Conservation (phyloP, 352 stramenopile species). For the Discostella stelligera region DNA sequence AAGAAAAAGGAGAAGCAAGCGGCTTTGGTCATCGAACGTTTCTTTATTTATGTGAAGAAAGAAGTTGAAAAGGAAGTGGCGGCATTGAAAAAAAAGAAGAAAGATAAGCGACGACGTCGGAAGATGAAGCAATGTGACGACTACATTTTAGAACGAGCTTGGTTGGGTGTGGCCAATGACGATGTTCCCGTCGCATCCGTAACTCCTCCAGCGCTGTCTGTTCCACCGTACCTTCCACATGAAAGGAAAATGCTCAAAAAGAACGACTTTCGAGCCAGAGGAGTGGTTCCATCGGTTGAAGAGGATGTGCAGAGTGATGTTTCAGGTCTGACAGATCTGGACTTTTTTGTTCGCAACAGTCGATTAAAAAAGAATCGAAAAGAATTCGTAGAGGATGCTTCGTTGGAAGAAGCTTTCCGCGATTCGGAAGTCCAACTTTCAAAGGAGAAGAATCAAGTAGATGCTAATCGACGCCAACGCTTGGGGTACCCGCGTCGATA, state of each 20-base stretch:
- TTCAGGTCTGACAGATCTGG: slow-evolving; percentile 42
- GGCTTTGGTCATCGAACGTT: slow-evolving; percentile 55
- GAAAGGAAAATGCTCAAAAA: slow-evolving; percentile 21
- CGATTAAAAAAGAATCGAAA: slow-evolving; percentile 27
- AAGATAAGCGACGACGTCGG: slow-evolving; percentile 33
- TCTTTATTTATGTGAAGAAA: slow-evolving; percentile 60
- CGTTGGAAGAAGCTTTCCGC: slow-evolving; percentile 46
- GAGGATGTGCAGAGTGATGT: slow-evolving; percentile 49
- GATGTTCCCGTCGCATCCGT: slow-evolving; percentile 18
- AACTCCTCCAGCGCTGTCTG: slow-evolving; percentile 14
- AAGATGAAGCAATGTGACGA: slow-evolving; percentile 59
- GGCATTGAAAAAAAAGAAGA: slow-evolving; percentile 64
- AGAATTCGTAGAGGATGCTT: slow-evolving; percentile 43
- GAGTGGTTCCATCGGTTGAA: slow-evolving; percentile 36
- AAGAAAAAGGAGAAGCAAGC: slow-evolving; percentile 39
- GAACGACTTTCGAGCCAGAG: slow-evolving; percentile 17
- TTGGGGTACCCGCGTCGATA: neutral
- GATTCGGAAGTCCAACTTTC: slow-evolving; percentile 35
- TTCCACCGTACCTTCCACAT: neutral
- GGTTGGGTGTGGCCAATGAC: slow-evolving; percentile 61
- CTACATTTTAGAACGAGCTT: slow-evolving; percentile 66
- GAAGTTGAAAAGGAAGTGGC: slow-evolving; percentile 60
- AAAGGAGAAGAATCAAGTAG: slow-evolving; percentile 15
- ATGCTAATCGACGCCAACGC: neutral
- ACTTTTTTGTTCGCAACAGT: slow-evolving; percentile 28